Base-by-base conservation (phyloP, 2,329 filamentous ascomycete genomes). In the Fusarium dlaminii region DNA sequence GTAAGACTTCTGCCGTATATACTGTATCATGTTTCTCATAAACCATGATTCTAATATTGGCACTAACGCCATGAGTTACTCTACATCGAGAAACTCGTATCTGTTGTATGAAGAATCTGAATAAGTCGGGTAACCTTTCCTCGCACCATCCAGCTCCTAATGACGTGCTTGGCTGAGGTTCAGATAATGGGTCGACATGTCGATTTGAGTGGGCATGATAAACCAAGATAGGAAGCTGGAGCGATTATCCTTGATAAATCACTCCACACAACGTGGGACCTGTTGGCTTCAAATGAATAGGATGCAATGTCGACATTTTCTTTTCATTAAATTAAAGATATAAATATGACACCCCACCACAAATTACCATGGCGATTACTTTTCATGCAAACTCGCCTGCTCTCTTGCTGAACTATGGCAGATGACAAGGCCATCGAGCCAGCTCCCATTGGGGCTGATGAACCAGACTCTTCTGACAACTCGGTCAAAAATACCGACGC, bases 221-320 rank as follows among this genome's bases (percentile, higher is more conserved):
- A 30, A 20, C 56, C 56, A 52, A 51, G 56, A 59, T 52, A 52
- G 56, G 56, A 52, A 59, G 56, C 56, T 59, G 34, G 13, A 24
- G 24, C 12, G 32, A 14, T 39, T 20, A 59, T 30, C 32, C 27
- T 59, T 36, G 20, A 36, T 37, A 13, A 52, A 18, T 29, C 22
- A 39, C 56, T 59, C 56, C 56, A 59, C 56, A 30, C 20, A 37
- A 39, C 32, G 56, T 59, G 56, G 56, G 34, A 59, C 27, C 42
- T 30, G 32, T n/a, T 37, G 32, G 32, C 34, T 37, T 37, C 3
- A 22, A 22, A 10, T 27, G 34, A 15, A 10, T 6, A 36, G 34
- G 22, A 51, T 39, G 43, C 8, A 1, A 59, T 37, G 56, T 39
- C 43, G 43, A 59, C 20, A 51, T 59, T 37, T 59, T 51, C 20